Base-by-base conservation (phyloP, 306 rosid genomes). In the Pueraria montana region DNA sequence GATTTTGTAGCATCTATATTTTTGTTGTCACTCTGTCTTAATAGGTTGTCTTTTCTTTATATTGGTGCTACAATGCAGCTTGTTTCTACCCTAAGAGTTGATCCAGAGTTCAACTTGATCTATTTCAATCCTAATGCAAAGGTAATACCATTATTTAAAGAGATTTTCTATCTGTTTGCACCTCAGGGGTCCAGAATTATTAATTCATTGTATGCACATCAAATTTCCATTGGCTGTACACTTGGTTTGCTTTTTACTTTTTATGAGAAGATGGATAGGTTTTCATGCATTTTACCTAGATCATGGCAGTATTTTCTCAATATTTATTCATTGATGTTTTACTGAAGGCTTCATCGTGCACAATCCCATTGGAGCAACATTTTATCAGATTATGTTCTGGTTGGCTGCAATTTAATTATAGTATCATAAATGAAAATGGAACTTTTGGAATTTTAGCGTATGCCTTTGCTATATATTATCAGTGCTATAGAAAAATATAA, bases 31-130 rank as follows among this genome's bases (percentile, higher is more conserved):
- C 40, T 43, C 43, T 84, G 55, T 85, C 74, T 74, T 78, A 43
- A 69, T 27, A 84, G 67, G 76, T 80, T 83, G 81, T 90, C 88
- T 90, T 76, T 79, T 78, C 79, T 78, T 82, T 71, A 59, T 63
- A 72, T 84, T 80, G 77, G 77, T 87, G 59, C 76, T 76, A 77
- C 46, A 49, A 68, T 80, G 92, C 97, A 95, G 98, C 97, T 93
- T 81, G 98, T 95, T 84, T 92, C 98, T 83, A 89, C 93, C 74
- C 89, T 95, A 30, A 86, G 90, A 79, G 84, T 95, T 83, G 84
- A 80, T 86, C 98, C 99, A 53, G 96, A 91, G 80, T 89, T 87
- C 90, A 91, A 74, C 82, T 87, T 93, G 91, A 63, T 91, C 69
- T 89, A 82, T 91, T 92, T 89, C 90, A 91, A 90, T 85, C 93